Conservation (phyloP, 2,329 filamentous ascomycete genomes). For the Aureobasidium musti region DNA sequence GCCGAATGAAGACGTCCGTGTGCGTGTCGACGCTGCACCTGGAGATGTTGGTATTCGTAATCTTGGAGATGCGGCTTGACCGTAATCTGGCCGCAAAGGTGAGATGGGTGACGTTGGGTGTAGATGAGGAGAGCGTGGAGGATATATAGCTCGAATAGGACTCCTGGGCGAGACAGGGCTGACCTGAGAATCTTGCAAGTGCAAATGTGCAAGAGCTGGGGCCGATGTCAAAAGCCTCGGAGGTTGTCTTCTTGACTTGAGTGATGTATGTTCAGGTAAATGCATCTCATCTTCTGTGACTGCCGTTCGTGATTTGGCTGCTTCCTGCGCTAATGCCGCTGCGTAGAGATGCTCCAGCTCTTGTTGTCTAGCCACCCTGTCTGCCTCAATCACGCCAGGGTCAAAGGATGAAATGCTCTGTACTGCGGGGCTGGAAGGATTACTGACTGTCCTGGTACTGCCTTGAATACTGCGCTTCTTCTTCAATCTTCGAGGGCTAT, state of each 20-base stretch:
- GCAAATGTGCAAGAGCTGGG: slow-evolving; percentile 37
- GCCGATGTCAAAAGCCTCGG: slow-evolving; percentile 37
- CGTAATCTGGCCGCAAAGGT: slow-evolving; percentile 37
- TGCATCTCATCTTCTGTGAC: slow-evolving; percentile 25
- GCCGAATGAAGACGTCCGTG: slow-evolving; percentile 44
- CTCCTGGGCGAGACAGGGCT: slow-evolving; percentile 42
- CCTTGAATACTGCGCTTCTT: slow-evolving; percentile 36
- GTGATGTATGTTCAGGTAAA: not conserved
- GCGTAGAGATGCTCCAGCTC: slow-evolving; percentile 91
- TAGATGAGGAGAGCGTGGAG: slow-evolving; percentile 40
- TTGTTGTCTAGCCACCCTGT: slow-evolving; percentile 72
- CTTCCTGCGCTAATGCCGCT: slow-evolving; percentile 87
- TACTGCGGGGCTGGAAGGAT: slow-evolving; percentile 43
- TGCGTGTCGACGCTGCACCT: slow-evolving; percentile 18
- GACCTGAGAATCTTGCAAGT: slow-evolving; percentile 40
- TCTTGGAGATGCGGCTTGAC: slow-evolving; percentile 26
- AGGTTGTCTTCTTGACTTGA: slow-evolving; percentile 29
- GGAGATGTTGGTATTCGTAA: slow-evolving; percentile 5
- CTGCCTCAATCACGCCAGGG: slow-evolving; percentile 70
- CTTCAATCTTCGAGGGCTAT: slow-evolving; percentile 34
- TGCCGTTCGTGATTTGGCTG: slow-evolving; percentile 45
- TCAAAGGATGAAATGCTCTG: slow-evolving; percentile 73
- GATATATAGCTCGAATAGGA: slow-evolving; percentile 53
- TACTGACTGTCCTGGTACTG: slow-evolving; percentile 46
- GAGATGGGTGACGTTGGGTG: slow-evolving; percentile 34